A percentile compares a stretch with the other conserved stretches of the same genome.
phyloP scores from a whole-genome alignment of 2,329 filamentous ascomycete species.

The Fusarium verrucosum region DNA sequence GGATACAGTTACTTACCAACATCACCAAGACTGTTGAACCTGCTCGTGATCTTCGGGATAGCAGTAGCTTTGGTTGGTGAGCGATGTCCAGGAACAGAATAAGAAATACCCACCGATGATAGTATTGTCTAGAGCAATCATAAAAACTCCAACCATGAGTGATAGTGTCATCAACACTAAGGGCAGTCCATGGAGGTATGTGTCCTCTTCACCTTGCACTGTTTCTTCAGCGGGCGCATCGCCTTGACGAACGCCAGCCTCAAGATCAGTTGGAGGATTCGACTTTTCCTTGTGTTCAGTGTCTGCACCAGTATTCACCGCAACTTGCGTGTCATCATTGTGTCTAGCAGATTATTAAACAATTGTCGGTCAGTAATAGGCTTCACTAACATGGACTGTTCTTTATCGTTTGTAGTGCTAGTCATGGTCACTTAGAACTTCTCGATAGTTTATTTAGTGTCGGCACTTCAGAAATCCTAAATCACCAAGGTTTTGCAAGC shows the following conservation, averaged over 20 bases:
- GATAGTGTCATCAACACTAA: constrained; percentile 30
- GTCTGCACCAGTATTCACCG: fast-evolving
- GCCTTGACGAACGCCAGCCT: not conserved
- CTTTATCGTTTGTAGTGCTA: too few species aligned
- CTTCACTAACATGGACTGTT: not conserved
- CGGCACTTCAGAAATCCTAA: too few species aligned
- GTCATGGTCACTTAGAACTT: not conserved
- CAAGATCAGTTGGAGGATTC: not conserved
- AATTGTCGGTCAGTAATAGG: fast-evolving
- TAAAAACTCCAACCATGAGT: constrained; percentile 34
- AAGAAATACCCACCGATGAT: constrained; percentile 23
- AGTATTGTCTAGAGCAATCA: constrained; percentile 37
- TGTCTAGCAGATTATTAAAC: not conserved
- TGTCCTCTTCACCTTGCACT: not conserved
- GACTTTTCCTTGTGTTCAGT: not conserved
- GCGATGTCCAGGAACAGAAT: fast-evolving
- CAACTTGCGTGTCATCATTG: fast-evolving
- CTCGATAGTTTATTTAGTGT: fast-evolving
- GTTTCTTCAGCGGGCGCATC: not conserved
- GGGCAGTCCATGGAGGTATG: constrained; percentile 24
- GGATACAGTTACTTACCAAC: constrained; percentile 1
- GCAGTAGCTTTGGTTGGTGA: constrained; percentile 34
- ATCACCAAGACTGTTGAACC: constrained; percentile 50
- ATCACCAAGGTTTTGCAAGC: fast-evolving
- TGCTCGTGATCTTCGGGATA: constrained; percentile 42